These are phyloP conservation scores for Trebouxiophyceae sp. DNA, from an alignment of 163 green algal genomes.

Conservation along the genomic window DNA sequence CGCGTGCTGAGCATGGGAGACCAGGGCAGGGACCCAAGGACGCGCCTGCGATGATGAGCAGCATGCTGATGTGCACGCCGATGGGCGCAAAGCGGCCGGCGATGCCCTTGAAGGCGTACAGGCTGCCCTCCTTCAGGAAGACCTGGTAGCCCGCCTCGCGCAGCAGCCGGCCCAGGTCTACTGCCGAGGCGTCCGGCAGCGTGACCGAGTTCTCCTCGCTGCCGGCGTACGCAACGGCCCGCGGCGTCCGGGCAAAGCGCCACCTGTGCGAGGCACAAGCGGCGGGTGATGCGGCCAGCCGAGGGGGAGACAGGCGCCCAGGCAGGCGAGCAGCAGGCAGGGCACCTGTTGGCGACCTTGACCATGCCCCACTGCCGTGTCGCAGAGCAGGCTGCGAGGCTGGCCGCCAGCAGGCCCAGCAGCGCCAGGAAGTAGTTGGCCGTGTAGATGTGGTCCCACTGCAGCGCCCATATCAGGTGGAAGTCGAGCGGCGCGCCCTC, in stretches of 20 bases:
- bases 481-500: slow-evolving; percentile 41
- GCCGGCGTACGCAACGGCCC: slow-evolving; percentile 9
- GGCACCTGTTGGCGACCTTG: slow-evolving; percentile 42
- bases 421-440: slow-evolving; percentile 82
- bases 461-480: slow-evolving; percentile 58
- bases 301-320: no score
- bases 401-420: slow-evolving; percentile 72
- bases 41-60: slow-evolving; percentile 72
- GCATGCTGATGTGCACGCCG: slow-evolving; percentile 87
- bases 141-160: slow-evolving; percentile 69
- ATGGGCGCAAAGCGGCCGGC: slow-evolving; percentile 90
- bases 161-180: slow-evolving; percentile 68
- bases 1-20: no score
- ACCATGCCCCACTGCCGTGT: slow-evolving; percentile 77
- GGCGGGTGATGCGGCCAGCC: no score
- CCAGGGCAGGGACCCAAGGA: background rate
- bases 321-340: no score
- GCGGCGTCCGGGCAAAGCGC: slow-evolving; percentile 23
- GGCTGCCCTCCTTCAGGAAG: slow-evolving; percentile 52
- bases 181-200: slow-evolving; percentile 60
- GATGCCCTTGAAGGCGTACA: slow-evolving; percentile 98
- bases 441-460: slow-evolving; percentile 95
- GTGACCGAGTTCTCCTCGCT: slow-evolving; percentile 6
- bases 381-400: slow-evolving; percentile 83
- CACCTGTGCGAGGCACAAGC: no score